phyloP scores from a whole-genome alignment of 371 early-diverging fungal genomes.

The Mucor piriformis region DNA sequence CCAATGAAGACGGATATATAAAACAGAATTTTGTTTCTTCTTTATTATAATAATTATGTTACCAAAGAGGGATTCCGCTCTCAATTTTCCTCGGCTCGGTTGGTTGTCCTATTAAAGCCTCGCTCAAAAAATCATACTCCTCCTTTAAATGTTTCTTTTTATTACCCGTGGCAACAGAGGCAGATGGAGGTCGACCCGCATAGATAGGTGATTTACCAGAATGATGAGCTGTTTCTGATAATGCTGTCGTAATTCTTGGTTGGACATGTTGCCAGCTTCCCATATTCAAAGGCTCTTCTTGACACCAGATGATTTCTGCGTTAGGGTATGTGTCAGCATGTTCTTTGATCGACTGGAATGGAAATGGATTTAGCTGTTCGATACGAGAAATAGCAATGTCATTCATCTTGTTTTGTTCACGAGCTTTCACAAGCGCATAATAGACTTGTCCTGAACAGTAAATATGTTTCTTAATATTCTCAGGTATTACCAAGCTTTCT shows the following conservation, averaged over 20 bases:
- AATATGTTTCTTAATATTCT: slow-evolving; percentile 84
- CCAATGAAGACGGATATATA: too few species aligned
- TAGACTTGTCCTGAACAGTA: slow-evolving; percentile 96
- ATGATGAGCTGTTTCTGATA: slow-evolving; percentile 72
- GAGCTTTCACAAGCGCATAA: slow-evolving; percentile 86
- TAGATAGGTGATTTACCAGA: slow-evolving; percentile 72
- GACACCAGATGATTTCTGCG: slow-evolving; percentile 89
- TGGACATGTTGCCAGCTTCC: slow-evolving; percentile 89
- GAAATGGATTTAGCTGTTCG: slow-evolving; percentile 96
- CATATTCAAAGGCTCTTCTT: slow-evolving; percentile 95
- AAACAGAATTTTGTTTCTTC: neutral
- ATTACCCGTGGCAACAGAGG: slow-evolving; percentile 95
- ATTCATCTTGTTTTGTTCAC: slow-evolving; percentile 83
- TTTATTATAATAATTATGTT: slow-evolving; percentile 9
- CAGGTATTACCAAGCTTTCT: slow-evolving; percentile 72
- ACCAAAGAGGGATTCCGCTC: slow-evolving; percentile 75
- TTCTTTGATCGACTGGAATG: slow-evolving; percentile 85
- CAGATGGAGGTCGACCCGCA: slow-evolving; percentile 91
- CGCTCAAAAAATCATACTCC: slow-evolving; percentile 80
- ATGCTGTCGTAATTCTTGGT: slow-evolving; percentile 83
- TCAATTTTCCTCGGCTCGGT: slow-evolving; percentile 67
- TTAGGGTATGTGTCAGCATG: slow-evolving; percentile 90
- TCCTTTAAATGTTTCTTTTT: slow-evolving; percentile 95
- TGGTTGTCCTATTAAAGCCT: slow-evolving; percentile 82
- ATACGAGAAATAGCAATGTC: slow-evolving; percentile 91